phyloP scores from a whole-genome alignment of 768 basidiomycete species.

The Psilocybe subaeruginosa region DNA sequence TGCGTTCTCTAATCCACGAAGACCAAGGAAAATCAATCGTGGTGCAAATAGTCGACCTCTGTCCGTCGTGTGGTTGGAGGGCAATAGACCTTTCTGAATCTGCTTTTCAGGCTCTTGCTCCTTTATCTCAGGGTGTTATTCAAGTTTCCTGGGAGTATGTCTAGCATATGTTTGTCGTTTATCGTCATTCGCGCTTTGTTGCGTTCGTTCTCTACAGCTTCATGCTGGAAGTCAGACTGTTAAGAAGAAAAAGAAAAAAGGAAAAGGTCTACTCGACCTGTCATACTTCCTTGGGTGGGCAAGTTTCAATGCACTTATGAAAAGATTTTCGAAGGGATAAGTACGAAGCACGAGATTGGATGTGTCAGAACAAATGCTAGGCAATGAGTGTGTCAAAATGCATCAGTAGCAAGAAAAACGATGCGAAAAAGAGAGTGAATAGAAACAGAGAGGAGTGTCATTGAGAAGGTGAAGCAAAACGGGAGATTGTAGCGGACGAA shows the following conservation, averaged over 20 bases:
- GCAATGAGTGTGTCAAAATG: slow-evolving; percentile 21
- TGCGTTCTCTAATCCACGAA: slow-evolving; percentile 2
- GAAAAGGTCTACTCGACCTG: background rate
- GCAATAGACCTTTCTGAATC: slow-evolving; percentile 30
- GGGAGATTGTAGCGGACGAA: background rate
- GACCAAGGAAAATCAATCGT: slow-evolving; percentile 27
- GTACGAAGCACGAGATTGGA: slow-evolving; percentile 13
- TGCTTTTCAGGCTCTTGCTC: slow-evolving; percentile 31
- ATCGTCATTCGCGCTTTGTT: background rate
- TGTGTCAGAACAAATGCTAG: slow-evolving; percentile 19
- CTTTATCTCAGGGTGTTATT: slow-evolving; percentile 24
- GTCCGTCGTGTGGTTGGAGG: slow-evolving; percentile 29
- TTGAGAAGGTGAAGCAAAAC: slow-evolving; percentile 1
- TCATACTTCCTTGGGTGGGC: background rate
- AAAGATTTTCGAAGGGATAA: slow-evolving; percentile 11
- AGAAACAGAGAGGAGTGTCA: slow-evolving; percentile 8
- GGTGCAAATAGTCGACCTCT: slow-evolving; percentile 31
- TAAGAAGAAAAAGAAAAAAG: no score
- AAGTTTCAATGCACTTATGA: background rate
- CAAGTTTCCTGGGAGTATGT: slow-evolving; percentile 28
- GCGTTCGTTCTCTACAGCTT: background rate
- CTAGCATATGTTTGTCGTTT: background rate
- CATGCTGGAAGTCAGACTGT: background rate
- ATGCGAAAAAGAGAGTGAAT: slow-evolving; percentile 2
- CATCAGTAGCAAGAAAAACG: slow-evolving; percentile 19